Evolutionary conservation across 768 basidiomycete species (phyloP), one percentile per base, ranked within the genome.

Genomic region (Myochromella boudieri): DNA sequence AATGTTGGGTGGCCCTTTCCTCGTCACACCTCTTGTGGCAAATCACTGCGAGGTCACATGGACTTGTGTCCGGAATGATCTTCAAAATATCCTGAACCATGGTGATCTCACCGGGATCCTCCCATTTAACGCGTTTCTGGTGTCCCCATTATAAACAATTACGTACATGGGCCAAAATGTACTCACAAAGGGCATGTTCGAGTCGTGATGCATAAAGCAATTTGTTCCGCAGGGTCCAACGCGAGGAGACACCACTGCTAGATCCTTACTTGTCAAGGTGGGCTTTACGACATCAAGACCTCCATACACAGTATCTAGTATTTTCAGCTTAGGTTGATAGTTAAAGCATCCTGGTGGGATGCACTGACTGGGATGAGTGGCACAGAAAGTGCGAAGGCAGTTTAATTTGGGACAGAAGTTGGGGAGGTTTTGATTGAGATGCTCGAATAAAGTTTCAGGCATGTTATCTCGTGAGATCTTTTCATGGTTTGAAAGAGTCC

Each of bases 21-120:
- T 81, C 69, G 22, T 62, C 59, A 46, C 81, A 84, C 8, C 70
- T 67, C 48, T 68, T 75, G 9, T 71, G 65, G 37, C 74, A 75
- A 24, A 82, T 68, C 1, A 63, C 50, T 15, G 80, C 73, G 21
- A 82, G 50, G 50, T 77, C 66, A 49, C 82, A 84, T 0, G 80
- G 79, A 14, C 58, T 52, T 17, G 70, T 48, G 44, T 81, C 72
- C 6, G 81, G 77, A 9, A 67, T 58, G 22, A 77, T 54, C 11
- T 65, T 67, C 8, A 82, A 57, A 0, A 77, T 47, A 26, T 67
- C 68, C 11, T 55, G 37, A 1, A 80, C 58, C 1, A 58, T 50
- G 3, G 56, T 55, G 4, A 51, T 27, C 10, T 68, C 69, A 0
- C 48, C 39, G 20, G 36, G 21, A 14, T 60, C 53, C 7, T 60